Percentiles rank a stretch among this genome's conserved stretches.
Conservation (phyloP, 345 rosid species). For the Corchorus capsularis region DNA sequence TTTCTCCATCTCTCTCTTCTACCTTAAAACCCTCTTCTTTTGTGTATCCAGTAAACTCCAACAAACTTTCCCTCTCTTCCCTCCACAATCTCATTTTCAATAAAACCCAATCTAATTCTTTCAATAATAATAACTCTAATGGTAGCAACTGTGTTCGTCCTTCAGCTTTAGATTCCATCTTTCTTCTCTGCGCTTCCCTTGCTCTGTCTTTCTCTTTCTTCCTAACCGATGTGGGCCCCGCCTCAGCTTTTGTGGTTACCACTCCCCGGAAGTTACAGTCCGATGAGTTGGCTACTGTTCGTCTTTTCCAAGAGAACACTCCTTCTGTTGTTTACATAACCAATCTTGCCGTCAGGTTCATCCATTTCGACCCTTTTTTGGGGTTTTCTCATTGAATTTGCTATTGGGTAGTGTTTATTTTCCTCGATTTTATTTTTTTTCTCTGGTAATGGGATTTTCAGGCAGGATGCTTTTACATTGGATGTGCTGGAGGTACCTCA, state of each 20-base stretch:
- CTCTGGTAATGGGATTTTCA: slow-evolving; percentile 25
- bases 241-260: slow-evolving; percentile 71
- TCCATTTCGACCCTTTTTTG: not conserved
- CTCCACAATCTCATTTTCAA: not conserved
- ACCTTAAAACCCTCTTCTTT: slow-evolving; percentile 25
- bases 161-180: slow-evolving; percentile 45
- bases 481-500: slow-evolving; percentile 97
- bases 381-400: not conserved
- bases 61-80: slow-evolving; percentile 17
- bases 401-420: not conserved
- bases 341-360: slow-evolving; percentile 79
- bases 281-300: slow-evolving; percentile 91
- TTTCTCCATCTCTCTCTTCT: slow-evolving; percentile 23
- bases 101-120: not conserved
- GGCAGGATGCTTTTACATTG: slow-evolving; percentile 94
- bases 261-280: slow-evolving; percentile 70
- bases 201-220: slow-evolving; percentile 66
- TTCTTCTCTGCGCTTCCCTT: slow-evolving; percentile 65
- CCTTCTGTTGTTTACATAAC: slow-evolving; percentile 98
- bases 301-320: slow-evolving; percentile 89
- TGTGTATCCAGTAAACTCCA: slow-evolving; percentile 10
- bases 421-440: not conserved
- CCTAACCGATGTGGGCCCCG: slow-evolving; percentile 52
- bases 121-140: not conserved
- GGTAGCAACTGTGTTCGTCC: not conserved